Evolutionary conservation across 1,284 basidiomycete species (phyloP), one percentile per base, ranked within the genome.

Genomic region (Wallemia mellicola): DNA sequence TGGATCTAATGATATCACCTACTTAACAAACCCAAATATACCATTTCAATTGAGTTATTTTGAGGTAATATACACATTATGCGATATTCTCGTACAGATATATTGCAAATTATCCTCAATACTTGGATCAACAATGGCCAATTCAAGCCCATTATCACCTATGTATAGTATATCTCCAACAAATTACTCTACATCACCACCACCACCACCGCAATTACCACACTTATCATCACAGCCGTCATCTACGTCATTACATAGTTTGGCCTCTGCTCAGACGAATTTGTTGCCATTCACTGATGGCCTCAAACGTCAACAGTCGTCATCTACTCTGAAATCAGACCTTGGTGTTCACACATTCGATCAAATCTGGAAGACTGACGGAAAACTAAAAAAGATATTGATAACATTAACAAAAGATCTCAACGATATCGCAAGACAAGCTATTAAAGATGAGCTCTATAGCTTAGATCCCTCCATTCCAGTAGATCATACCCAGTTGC

Each of bases 11-110:
- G 67, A 64, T 14, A 68, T 68, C 27, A 70, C 70, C 0, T 69
- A 68, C 58, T 60, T 74, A 15, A 63, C 72, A 60, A 64, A 67
- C 22, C 66, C 71, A 25, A 73, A 73, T 59, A 65, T 74, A 71
- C 74, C 74, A 1, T 75, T 75, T 64, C 66, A 71, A 11, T 69
- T 73, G 24, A 73, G 74, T 71, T 67, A 71, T 69, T 66, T 73
- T 64, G 71, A 74, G 65, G 68, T 70, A 24, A 68, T 74, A 60
- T 68, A 70, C 26, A 69, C 72, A 11, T 64, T 71, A 19, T 74
- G 73, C 64, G 71, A 72, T 28, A 70, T 73, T 60, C 67, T 75
- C 58, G 67, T 70, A 19, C 71, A 73, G 59, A 64, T 73, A 2
- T 75, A 75, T 67, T 67, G 67, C 56, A 73, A 73, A 62, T 65